Evolutionary conservation across 768 basidiomycete species (phyloP).

Genomic region (Clitopilus hobsonii): DNA sequence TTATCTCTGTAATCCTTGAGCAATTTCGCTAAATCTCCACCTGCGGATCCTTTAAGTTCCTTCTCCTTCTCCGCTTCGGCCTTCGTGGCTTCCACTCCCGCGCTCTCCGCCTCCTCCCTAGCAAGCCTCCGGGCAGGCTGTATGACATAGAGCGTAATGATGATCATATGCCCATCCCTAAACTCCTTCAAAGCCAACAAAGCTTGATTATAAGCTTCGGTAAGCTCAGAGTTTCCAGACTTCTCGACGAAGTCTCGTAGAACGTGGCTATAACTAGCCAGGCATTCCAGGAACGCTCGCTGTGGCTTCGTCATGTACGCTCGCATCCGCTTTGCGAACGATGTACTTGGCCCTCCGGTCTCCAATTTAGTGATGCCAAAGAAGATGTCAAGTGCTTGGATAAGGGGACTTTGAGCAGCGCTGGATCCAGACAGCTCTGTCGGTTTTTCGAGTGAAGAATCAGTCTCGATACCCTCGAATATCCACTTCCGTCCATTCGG

Average conservation of each 20-base stretch:
- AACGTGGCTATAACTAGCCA: neutral
- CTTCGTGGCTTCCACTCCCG: neutral
- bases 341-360: constrained; percentile 1
- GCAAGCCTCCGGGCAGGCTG: constrained; percentile 3
- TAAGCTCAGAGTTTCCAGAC: neutral
- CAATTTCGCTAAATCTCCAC: constrained; percentile 5
- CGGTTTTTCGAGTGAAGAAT: constrained; percentile 29
- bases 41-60: constrained; percentile 8
- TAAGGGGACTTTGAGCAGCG: constrained; percentile 77
- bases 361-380: constrained; percentile 51
- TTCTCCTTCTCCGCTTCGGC: neutral
- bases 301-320: constrained; percentile 2
- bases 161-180: constrained; percentile 6
- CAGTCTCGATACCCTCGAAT: constrained; percentile 52
- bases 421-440: constrained; percentile 70
- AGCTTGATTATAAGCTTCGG: constrained; percentile 2
- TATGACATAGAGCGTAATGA: constrained; percentile 5
- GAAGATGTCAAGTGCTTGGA: constrained; percentile 72
- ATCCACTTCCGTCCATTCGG: constrained; percentile 37
- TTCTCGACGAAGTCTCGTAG: neutral
- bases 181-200: constrained; percentile 5
- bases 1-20: constrained; percentile 6
- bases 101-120: constrained; percentile 6
- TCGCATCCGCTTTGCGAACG: constrained; percentile 6
- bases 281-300: neutral